Base-by-base conservation (phyloP, 73 alveolate genomes). In the Uronychia setigera region DNA sequence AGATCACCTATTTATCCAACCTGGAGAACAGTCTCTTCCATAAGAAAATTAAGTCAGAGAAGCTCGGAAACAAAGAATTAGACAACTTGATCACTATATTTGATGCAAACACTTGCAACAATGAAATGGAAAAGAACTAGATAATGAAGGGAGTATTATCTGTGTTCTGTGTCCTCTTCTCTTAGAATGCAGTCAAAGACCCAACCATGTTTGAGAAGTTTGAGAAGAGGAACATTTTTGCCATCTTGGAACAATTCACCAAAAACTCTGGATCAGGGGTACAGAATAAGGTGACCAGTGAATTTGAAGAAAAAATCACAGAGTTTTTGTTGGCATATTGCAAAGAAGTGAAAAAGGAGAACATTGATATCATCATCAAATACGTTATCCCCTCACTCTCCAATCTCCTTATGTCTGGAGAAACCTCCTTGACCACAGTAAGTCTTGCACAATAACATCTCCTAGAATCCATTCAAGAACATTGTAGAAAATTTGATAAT, bases 31-130 rank as follows among this genome's bases (percentile, higher is more conserved):
- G 27, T 5, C 59, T 84, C 19, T 35, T 35, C 30, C 33, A 74
- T 14, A 84, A 84, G 85, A 84, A 84, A 32, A 80, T 84, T 27
- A 84, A 84, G 29, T n/a, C 79, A 14, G 91, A 84, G 30, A 84
- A 84, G 29, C 33, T 84, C 25, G 85, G 91, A 26, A 34, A 75
- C 32, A 76, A 76, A 19, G 91, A 84, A 74, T 60, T 84, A 26
- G 85, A 84, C 60, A 13, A 74, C n/a, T 9, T 84, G 59, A n/a
- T 84, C 1, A 82, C 29, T 30, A 60, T 82, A 27, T 77, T 82
- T 0, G 34, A 82, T 26, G 28, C 13, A 32, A 67, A 32, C 26
- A 1, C 31, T 1, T 60, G 25, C 35, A 34, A 29, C n/a, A 32
- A 33, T 1, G 83, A 82, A 1, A 0, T 1, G 19, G 67, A 46